Percentiles rank a stretch among this genome's conserved stretches.
Conservation (phyloP, 106 monocot genomes). For the Dendrobium officinale region DNA sequence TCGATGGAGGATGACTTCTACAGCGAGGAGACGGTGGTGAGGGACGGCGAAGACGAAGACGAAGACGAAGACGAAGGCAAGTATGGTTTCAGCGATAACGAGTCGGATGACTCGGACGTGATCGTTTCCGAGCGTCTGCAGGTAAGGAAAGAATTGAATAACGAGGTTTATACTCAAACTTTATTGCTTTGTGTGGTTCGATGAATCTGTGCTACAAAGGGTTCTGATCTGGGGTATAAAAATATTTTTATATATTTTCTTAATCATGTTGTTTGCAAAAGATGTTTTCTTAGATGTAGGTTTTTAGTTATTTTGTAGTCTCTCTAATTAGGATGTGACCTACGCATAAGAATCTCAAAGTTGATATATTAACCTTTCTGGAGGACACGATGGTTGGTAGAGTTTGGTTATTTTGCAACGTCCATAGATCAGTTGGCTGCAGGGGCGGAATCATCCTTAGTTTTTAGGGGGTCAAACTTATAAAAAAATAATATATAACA, state of each 20-base stretch:
- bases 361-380: neutral
- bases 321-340: neutral
- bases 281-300: neutral
- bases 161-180: neutral
- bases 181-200: neutral
- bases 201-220: constrained; percentile 1
- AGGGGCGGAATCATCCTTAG: too few species aligned
- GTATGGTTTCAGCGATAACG: constrained; percentile 45
- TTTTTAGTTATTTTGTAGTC: neutral
- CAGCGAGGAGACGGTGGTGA: constrained; percentile 27
- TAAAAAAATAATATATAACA: too few species aligned
- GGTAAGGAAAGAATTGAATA: constrained; percentile 20
- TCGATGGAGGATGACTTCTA: constrained; percentile 54
- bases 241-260: neutral
- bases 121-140: constrained; percentile 37
- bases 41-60: constrained; percentile 12
- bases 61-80: constrained; percentile 13
- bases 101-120: constrained; percentile 40
- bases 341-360: neutral
- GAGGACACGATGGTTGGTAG: neutral
- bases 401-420: neutral
- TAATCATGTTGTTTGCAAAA: neutral
- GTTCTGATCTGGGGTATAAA: neutral
- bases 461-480: too few species aligned
- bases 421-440: neutral